A percentile compares a stretch with the other conserved stretches of the same genome.
phyloP scores from a whole-genome alignment of 352 stramenopile species.

The Globisporangium apiculatum region DNA sequence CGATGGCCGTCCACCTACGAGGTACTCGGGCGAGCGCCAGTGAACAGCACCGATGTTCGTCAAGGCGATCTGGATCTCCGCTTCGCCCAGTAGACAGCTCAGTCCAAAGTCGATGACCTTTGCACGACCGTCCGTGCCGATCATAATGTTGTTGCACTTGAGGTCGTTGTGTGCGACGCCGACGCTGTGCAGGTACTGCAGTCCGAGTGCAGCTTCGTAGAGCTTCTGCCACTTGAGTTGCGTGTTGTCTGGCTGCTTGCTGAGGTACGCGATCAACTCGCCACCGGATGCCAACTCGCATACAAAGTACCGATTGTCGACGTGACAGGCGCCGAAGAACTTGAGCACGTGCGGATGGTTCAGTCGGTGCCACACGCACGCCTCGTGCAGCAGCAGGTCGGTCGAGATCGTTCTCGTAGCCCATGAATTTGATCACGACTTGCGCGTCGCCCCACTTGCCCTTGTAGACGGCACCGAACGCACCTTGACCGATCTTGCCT shows the following conservation, averaged over 20 bases:
- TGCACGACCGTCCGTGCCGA: neutral
- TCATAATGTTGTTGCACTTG: constrained; percentile 18
- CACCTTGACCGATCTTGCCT: constrained; percentile 15
- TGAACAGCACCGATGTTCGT: no score
- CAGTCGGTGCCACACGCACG: constrained; percentile 22
- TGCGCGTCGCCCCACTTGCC: constrained; percentile 22
- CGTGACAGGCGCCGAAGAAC: constrained; percentile 26
- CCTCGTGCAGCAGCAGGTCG: constrained; percentile 19
- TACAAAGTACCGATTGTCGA: constrained; percentile 28
- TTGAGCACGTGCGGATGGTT: constrained; percentile 31
- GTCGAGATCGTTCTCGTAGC: constrained; percentile 3
- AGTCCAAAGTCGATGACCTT: neutral
- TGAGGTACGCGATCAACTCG: constrained; percentile 18
- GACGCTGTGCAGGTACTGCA: constrained; percentile 15
- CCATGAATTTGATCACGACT: constrained; percentile 29
- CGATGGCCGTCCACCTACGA: no score
- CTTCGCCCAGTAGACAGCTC: neutral
- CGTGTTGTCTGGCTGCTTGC: constrained; percentile 1
- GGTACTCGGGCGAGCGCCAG: no score
- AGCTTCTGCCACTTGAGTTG: constrained; percentile 17
- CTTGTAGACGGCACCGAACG: constrained; percentile 21
- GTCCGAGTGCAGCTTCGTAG: constrained; percentile 16
- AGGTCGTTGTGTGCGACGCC: constrained; percentile 14
- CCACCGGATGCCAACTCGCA: constrained; percentile 22
- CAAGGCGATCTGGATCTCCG: no score